Evolutionary conservation across 1,284 basidiomycete species (phyloP).

Genomic region (Phellopilus nigrolimitatus): DNA sequence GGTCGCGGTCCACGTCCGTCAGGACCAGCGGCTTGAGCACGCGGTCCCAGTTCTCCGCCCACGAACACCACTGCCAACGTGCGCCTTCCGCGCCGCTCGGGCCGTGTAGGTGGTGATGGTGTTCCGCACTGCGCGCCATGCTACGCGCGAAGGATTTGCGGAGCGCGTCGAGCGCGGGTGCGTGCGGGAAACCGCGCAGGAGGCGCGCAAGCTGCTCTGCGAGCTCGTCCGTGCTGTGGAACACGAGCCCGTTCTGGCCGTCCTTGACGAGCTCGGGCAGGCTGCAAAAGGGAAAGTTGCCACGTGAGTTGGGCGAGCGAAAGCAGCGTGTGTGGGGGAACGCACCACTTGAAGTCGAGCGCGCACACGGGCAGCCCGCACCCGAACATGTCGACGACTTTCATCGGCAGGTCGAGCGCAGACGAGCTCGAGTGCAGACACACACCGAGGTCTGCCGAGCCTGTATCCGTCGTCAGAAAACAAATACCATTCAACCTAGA

Average conservation of each 20-base stretch:
- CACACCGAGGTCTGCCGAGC: constrained; percentile 89
- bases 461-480: constrained; percentile 34
- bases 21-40: constrained; percentile 61
- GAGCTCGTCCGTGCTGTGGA: constrained; percentile 66
- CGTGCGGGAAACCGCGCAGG: constrained; percentile 57
- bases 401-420: constrained; percentile 95
- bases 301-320: neutral
- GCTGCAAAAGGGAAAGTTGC: constrained; percentile 37
- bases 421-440: constrained; percentile 90
- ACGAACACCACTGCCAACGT: constrained; percentile 63
- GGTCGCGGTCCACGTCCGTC: constrained; percentile 35
- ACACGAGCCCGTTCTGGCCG: constrained; percentile 78
- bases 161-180: constrained; percentile 45
- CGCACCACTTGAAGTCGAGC: constrained; percentile 79
- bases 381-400: constrained; percentile 99
- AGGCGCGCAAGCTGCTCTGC: constrained; percentile 67
- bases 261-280: constrained; percentile 84
- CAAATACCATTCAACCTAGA: constrained; percentile 6
- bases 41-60: constrained; percentile 82
- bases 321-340: neutral
- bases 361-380: constrained; percentile 93
- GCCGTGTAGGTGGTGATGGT: constrained; percentile 12
- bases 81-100: constrained; percentile 26
- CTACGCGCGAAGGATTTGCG: constrained; percentile 37
- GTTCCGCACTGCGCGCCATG: constrained; percentile 6